Percentiles rank a stretch among this genome's conserved stretches.
Conservation (phyloP, 2,329 filamentous ascomycete species). For the Pseudocercospora fuligena region DNA sequence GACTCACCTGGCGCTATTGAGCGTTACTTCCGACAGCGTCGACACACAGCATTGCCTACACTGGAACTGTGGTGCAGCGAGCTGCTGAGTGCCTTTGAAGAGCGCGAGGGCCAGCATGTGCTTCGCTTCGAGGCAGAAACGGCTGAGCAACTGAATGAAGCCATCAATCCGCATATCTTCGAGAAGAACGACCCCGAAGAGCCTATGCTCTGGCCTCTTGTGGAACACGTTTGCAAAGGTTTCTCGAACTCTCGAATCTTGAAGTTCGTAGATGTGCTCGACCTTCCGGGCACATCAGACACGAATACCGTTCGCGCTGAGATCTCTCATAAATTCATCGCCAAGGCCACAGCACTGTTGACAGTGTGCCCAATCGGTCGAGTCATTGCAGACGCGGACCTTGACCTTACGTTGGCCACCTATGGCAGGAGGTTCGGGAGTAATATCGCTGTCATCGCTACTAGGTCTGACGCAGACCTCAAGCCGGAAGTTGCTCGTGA, state of each 20-base stretch:
- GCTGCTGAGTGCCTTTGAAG: background rate
- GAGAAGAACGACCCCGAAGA: conserved; percentile 9
- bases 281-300: conserved; percentile 37
- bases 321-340: conserved; percentile 26
- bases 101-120: conserved; percentile 7
- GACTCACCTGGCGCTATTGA: conserved; percentile 14
- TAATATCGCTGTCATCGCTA: no score
- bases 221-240: conserved; percentile 31
- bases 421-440: no score
- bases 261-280: conserved; percentile 29
- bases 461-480: no score
- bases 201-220: conserved; percentile 33
- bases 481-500: no score
- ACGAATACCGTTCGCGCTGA: conserved; percentile 30
- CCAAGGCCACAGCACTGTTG: conserved; percentile 33
- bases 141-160: conserved; percentile 18
- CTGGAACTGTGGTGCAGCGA: conserved; percentile 7
- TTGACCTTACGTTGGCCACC: conserved; percentile 25
- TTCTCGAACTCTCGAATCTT: conserved; percentile 28
- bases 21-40: background rate
- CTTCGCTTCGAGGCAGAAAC: conserved; percentile 22
- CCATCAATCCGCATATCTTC: conserved; percentile 27
- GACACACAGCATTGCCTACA: background rate
- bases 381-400: conserved; percentile 22
- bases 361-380: conserved; percentile 28